Evolutionary conservation across 1,139 yeast genomes (phyloP).

Genomic region (Suhomyces kunorum): DNA sequence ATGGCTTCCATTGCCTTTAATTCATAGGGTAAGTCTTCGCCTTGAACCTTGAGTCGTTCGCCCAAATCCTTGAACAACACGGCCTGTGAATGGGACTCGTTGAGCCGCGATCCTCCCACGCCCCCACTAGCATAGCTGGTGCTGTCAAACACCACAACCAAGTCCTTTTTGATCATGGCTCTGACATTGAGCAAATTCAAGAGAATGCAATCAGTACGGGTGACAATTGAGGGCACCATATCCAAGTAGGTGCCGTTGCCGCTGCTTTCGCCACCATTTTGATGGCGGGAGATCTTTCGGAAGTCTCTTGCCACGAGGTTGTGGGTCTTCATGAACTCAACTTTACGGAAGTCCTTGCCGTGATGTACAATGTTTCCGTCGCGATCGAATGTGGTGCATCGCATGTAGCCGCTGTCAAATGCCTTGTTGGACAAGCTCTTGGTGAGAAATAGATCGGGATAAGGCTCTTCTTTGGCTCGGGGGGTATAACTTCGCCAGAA

Average conservation of each 20-base stretch:
- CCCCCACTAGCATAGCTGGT: conserved; percentile 20
- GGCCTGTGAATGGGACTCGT: conserved; percentile 41
- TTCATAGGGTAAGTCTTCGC: conserved; percentile 42
- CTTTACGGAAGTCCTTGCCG: conserved; percentile 41
- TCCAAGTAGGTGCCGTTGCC: conserved; percentile 25
- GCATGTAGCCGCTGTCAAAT: conserved; percentile 32
- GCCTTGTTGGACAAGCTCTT: conserved; percentile 25
- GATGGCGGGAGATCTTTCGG: conserved; percentile 39
- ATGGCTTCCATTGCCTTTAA: conserved; percentile 48
- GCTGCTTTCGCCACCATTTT: conserved; percentile 13
- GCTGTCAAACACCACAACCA: conserved; percentile 43
- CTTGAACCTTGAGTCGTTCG: conserved; percentile 26
- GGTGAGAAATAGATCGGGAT: conserved; percentile 26
- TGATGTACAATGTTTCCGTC: conserved; percentile 41
- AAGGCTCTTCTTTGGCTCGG: conserved; percentile 9
- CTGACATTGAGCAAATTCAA: conserved; percentile 43
- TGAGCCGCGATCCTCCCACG: conserved; percentile 27
- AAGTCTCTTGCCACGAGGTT: conserved; percentile 44
- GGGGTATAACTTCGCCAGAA: not conserved
- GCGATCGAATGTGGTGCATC: conserved; percentile 60
- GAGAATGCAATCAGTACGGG: conserved; percentile 39
- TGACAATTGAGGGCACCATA: conserved; percentile 46
- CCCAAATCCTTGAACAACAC: conserved; percentile 37
- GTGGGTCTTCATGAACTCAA: conserved; percentile 39
- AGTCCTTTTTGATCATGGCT: conserved; percentile 43